Base-by-base conservation (phyloP, 176 grass and related monocot genomes). In the Bonia amplexicaulis region DNA sequence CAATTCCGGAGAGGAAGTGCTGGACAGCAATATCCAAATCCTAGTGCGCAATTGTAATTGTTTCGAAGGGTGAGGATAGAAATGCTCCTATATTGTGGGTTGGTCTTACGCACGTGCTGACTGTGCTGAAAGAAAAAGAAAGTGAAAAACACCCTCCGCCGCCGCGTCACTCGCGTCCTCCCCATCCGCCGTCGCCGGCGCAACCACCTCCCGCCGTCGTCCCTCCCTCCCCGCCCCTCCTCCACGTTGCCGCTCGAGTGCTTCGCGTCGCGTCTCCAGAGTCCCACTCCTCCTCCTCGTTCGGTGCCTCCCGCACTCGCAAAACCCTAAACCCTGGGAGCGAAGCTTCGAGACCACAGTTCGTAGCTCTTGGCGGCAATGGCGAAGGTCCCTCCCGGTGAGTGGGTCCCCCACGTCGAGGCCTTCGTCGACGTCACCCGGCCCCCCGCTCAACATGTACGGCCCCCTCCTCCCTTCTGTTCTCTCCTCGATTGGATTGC, bases 321-420 rank as follows among this genome's bases (percentile, higher is more conserved):
- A 80, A 77, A 81, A 64, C 85, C 80, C 86, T 85, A 93, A 83
- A 82, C 89, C 92, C 84, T 63, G 27, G 40, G 52, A 23, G 57
- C 63, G 46, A 80, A 61, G 20, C 66, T 68, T 69, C 37, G 7
- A 45, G 41, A 76, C 57, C 8, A 13, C 78, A 23, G 25, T 12
- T 77, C n/a, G 54, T 27, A 54, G 27, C 39, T 57, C 46, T 35
- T 47, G 52, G 74, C 51, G 74, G 61, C 66, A 80, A 97, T 94
- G 90, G 89, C 49, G 70, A 90, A 16, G 44, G 53, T 72, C 23
- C 87, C 84, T 45, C 84, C 75, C 25, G 63, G 73, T 52, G 69
- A 88, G n/a, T 97, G 90, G 92, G 77, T 90, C 7, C 79, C 90
- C 57, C 87, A 91, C 33, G 86, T 94, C 5, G 90, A 97, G 66